Base-by-base conservation (phyloP, 441 rosid genomes). In the Caryocar brasiliense region DNA sequence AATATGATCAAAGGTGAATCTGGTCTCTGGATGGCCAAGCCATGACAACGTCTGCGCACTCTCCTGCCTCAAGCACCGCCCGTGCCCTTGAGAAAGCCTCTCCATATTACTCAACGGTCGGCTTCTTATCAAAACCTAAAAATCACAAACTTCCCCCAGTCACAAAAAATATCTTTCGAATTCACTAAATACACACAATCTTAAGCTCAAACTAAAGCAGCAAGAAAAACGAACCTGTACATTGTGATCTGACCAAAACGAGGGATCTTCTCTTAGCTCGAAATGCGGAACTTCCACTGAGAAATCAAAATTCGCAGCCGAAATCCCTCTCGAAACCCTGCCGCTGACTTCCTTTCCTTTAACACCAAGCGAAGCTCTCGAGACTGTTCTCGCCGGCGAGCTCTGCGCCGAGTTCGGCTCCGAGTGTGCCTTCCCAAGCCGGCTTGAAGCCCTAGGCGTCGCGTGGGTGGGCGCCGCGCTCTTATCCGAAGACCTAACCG, bases 1-100 rank as follows among this genome's bases (percentile, higher is more conserved):
- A 23, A 90, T 56, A 58, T 90, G 80, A 61, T 90, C 98, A 61
- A 90, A 86, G 45, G 98, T 90, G 76, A 90, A 90, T 75, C 95
- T 80, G 12, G 87, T 81, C 67, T 90, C 98, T 12, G 96, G 90
- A 68, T 86, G 81, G 55, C 96, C 95, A 49, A 77, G 79, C 96
- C 95, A 90, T 44, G 56, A 34, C 61, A 90, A 66, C 51, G 87
- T 71, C 38, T 84, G 86, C 14, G 83, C 68, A 60, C 74, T 82
- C 59, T 84, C 95, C 68, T 84, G 98, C 64, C 66, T 84, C 65
- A 90, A 66, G 70, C 98, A 90, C 54, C 62, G 71, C 23, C 70
- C 74, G 37, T 71, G 23, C 59, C 92, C 95, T 73, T 77, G 95
- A 5, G 70, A 77, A 51, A 67, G 82, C 66, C 32, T 79, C 64